A percentile compares a stretch with the other conserved stretches of the same genome.
phyloP scores from a whole-genome alignment of 108 stramenopile genomes.

The Skeletonema grethae region DNA sequence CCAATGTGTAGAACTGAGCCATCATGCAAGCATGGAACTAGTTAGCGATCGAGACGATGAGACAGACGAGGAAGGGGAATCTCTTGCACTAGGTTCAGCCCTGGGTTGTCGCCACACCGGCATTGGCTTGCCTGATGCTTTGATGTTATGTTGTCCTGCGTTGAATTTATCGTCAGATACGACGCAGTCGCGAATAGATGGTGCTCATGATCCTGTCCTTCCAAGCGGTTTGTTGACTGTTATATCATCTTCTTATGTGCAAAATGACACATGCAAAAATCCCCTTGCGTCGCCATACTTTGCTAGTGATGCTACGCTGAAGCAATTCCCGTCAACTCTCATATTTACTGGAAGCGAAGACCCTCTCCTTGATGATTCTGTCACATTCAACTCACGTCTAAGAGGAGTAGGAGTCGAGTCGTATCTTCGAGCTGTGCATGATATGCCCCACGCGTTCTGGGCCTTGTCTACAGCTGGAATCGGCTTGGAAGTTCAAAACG shows the following conservation, averaged over 20 bases:
- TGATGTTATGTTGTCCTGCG: constrained; percentile 80
- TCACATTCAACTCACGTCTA: constrained; percentile 77
- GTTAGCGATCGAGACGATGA: constrained; percentile 30
- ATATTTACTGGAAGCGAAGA: constrained; percentile 73
- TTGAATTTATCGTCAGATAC: constrained; percentile 71
- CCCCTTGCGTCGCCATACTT: constrained; percentile 79
- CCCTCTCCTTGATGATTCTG: constrained; percentile 88
- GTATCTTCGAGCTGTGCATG: constrained; percentile 61
- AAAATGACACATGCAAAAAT: constrained; percentile 49
- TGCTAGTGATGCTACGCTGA: constrained; percentile 62
- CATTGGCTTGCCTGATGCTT: constrained; percentile 65
- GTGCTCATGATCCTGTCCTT: constrained; percentile 78
- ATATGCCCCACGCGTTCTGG: constrained; percentile 87
- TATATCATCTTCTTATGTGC: constrained; percentile 76
- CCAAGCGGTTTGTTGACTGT: constrained; percentile 73
- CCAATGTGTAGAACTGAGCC: constrained; percentile 21
- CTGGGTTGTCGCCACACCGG: not conserved
- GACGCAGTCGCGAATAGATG: constrained; percentile 66
- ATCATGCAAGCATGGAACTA: constrained; percentile 14
- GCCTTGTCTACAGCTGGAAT: constrained; percentile 36
- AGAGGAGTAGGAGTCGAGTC: constrained; percentile 67
- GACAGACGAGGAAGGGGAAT: constrained; percentile 10
- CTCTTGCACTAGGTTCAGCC: not conserved
- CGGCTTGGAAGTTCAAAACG: constrained; percentile 66
- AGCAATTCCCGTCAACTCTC: constrained; percentile 68